phyloP scores from a whole-genome alignment of 1,139 yeast species.

The Suhomyces yuchorum region DNA sequence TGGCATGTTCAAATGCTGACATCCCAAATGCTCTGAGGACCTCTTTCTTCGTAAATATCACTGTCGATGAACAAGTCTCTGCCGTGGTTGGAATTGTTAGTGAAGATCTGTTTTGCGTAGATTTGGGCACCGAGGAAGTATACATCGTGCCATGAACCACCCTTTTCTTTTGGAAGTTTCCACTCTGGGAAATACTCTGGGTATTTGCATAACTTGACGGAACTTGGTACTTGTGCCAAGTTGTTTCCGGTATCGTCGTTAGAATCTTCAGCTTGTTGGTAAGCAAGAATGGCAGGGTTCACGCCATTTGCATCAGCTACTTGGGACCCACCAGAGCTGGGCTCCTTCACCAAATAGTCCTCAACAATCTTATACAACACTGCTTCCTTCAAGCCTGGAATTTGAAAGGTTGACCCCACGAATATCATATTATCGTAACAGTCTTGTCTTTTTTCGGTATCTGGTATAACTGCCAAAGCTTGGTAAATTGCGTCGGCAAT shows the following conservation, averaged over 20 bases:
- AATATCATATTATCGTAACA: slow-evolving; percentile 84
- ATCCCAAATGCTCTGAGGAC: slow-evolving; percentile 71
- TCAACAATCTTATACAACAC: slow-evolving; percentile 59
- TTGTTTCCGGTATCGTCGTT: slow-evolving; percentile 30
- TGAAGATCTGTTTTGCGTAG: slow-evolving; percentile 81
- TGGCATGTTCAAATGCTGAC: slow-evolving; percentile 29
- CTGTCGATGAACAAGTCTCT: slow-evolving; percentile 71
- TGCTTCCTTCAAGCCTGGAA: slow-evolving; percentile 77
- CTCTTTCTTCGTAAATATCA: slow-evolving; percentile 74
- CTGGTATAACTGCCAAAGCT: slow-evolving; percentile 59
- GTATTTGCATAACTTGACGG: slow-evolving; percentile 65
- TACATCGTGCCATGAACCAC: slow-evolving; percentile 67
- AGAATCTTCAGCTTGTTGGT: slow-evolving; percentile 39
- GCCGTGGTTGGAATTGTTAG: slow-evolving; percentile 56
- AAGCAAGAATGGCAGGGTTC: slow-evolving; percentile 45
- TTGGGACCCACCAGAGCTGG: slow-evolving; percentile 31
- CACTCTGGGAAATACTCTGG: slow-evolving; percentile 96
- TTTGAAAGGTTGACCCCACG: slow-evolving; percentile 73
- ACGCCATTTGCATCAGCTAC: slow-evolving; percentile 33
- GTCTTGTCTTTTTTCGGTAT: slow-evolving; percentile 73
- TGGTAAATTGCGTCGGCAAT: slow-evolving; percentile 59
- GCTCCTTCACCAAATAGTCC: slow-evolving; percentile 53
- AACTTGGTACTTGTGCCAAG: slow-evolving; percentile 71
- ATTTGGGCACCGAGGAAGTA: slow-evolving; percentile 87
- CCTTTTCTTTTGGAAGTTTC: slow-evolving; percentile 67